Base-by-base conservation (phyloP, 1,139 yeast genomes). In the Tardiomyces blankii region DNA sequence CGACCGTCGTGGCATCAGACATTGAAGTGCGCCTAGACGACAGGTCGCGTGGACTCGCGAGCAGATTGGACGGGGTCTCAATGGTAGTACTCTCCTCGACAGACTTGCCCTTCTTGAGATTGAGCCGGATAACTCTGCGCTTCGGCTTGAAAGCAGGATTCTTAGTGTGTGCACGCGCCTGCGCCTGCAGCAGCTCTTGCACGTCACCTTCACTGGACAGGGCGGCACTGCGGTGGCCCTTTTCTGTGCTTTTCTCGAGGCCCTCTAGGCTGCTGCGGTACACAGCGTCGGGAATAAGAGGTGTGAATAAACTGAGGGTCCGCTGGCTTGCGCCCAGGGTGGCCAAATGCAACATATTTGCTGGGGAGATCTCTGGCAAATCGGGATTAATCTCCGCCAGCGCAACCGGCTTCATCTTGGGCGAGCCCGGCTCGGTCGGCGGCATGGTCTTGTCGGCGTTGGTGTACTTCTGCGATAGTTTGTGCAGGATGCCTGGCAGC, bases 251-350 rank as follows among this genome's bases (percentile, higher is more conserved):
- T 7, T 13, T 11, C 32, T 11, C 32, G 4, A 28, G 32, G 14
- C 32, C 14, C 32, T 28, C 32, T 6, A 28, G 32, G 32, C 14
- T 11, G 13, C 32, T 28, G 4, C 32, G 13, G 32, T 28, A 80
- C n/a, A 78, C 71, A 2, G 78, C 69, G 48, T 75, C 75, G 38
- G 71, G 72, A 49, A 80, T 70, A 39, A 72, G 70, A 1, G 85
- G 82, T 1, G 83, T 74, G 45, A 78, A 75, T 44, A 87, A 63
- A 18, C 82, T 77, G 50, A 89, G 69, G 0, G 96, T 85, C 53
- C 85, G 89, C 54, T 96, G 76, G 3, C 91, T 79, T 27, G 82
- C 78, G 48, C 80, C 77, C 49, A 89, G 67, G n/a, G 84, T 74
- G 11, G 85, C 75, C 46, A 84, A 70, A 56, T 83, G 77, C 56